Base-by-base conservation (phyloP, 2,329 filamentous ascomycete genomes). In the Beauveria pseudobassiana region DNA sequence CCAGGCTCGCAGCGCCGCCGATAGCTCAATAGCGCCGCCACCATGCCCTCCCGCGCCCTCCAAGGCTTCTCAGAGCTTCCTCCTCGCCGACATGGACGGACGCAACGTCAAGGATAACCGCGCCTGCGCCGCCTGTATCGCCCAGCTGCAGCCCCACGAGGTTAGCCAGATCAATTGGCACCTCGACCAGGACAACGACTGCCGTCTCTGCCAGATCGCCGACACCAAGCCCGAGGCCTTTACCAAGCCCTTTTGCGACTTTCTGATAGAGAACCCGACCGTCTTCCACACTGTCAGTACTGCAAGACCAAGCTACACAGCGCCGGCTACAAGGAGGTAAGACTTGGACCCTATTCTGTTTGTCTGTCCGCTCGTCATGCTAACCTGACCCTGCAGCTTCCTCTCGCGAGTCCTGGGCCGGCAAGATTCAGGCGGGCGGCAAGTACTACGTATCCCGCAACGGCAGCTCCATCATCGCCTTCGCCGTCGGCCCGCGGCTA, bases 361-460 rank as follows among this genome's bases (percentile, higher is more conserved):
- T 30, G 3, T 20, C 30, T 38, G n/a, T 34, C 42, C 30, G 24
- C 12, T 24, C 4, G 34, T 34, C 3, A 26, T 40, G 6, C 28
- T 57, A 10, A 55, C 4, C 2, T 18, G 3, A 12, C 5, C 6
- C 22, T 12, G n/a, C 10, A 89, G 83, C 82, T 93, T n/a, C 88
- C 7, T 84, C 93, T 71, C 87, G 93, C 53, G 87, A 93, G 64
- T 79, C 82, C 63, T 99, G 95, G 95, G 77, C 78, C 20, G 80
- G 77, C 52, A 86, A 88, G 71, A 79, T 98, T 61, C 77, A 89
- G 71, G 79, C 83, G 18, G 92, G 92, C 62, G 93, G 92, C 58
- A 96, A 95, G 75, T 98, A 97, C 82, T 97, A 87, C 73, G 83
- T 88, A 28, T 88, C 88, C 24, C 88, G 93, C 63, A 98, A 98